These are phyloP conservation scores for Helianthus tuberosus DNA, from an alignment of 129 eudicot species.

Conservation along the genomic window DNA sequence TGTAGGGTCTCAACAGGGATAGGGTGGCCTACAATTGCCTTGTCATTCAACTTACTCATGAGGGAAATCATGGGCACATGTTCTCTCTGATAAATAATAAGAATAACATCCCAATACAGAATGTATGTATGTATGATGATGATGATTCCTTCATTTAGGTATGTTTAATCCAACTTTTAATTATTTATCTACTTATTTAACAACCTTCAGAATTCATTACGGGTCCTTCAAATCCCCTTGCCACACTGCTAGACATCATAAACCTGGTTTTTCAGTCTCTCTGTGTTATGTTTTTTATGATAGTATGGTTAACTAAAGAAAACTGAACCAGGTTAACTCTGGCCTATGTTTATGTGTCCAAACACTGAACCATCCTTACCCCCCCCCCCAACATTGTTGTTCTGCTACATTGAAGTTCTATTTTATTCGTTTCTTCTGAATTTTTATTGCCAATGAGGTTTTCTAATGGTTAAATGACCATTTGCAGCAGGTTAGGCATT, in stretches of 20 bases:
- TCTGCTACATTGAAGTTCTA: too few relatives aligned
- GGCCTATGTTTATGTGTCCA: too few relatives aligned
- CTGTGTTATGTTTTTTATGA: too few relatives aligned
- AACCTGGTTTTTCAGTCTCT: too few relatives aligned
- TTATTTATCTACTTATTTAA: not conserved
- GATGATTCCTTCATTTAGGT: not conserved
- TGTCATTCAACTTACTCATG: constrained; percentile 85
- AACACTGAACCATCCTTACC: too few relatives aligned
- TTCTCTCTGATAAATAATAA: constrained; percentile 51
- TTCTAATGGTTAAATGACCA: too few relatives aligned
- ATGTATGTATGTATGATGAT: not conserved
- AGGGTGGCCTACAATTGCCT: constrained; percentile 94
- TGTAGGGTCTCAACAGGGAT: constrained; percentile 78
- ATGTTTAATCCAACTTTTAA: not conserved
- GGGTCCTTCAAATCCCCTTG: constrained; percentile 10
- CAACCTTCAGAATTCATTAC: not conserved
- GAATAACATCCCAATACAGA: not conserved
- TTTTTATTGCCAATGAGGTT: too few relatives aligned
- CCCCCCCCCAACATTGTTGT: too few relatives aligned
- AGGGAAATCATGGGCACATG: constrained; percentile 92
- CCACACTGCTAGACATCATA: constrained; percentile 6
- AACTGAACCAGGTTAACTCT: too few relatives aligned
- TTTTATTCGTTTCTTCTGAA: too few relatives aligned
- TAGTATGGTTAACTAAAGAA: too few relatives aligned
- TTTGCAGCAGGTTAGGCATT: too few relatives aligned